phyloP scores from a whole-genome alignment of 352 stramenopile species.

The Phytophthora chlamydospora region DNA sequence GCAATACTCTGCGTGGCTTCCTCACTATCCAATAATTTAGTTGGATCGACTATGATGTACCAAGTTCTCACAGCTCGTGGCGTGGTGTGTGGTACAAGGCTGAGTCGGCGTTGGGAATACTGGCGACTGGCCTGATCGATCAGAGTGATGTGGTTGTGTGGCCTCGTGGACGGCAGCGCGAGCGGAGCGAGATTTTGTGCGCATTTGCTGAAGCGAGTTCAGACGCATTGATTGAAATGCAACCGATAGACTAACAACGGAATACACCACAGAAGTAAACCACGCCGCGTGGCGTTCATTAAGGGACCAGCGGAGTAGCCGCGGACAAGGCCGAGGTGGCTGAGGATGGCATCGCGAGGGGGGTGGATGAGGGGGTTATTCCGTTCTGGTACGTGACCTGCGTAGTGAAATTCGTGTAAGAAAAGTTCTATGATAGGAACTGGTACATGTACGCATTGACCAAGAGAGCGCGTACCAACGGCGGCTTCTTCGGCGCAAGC shows the following conservation, averaged over 20 bases:
- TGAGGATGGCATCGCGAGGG: constrained; percentile 2
- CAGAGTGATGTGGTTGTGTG: constrained; percentile 22
- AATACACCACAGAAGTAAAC: constrained; percentile 31
- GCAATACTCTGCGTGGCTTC: constrained; percentile 94
- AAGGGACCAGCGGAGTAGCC: constrained; percentile 30
- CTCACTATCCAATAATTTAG: constrained; percentile 88
- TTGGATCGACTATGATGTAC: constrained; percentile 13
- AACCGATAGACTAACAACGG: constrained; percentile 41
- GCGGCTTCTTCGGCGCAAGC: constrained; percentile 34
- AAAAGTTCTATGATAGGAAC: neutral
- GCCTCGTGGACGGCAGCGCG: constrained; percentile 13
- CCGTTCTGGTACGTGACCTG: constrained; percentile 40
- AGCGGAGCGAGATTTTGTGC: constrained; percentile 25
- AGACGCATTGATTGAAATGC: constrained; percentile 34
- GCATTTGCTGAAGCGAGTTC: constrained; percentile 21
- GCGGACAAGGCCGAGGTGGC: constrained; percentile 13
- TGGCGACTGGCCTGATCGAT: constrained; percentile 22
- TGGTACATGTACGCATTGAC: neutral
- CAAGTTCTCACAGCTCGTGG: constrained; percentile 6
- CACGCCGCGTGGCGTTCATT: constrained; percentile 12
- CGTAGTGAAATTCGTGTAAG: neutral
- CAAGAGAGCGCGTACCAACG: constrained; percentile 19
- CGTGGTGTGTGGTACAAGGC: constrained; percentile 1
- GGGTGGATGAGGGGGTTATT: constrained; percentile 19
- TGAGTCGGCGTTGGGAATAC: constrained; percentile 6